Evolutionary conservation across 2,329 filamentous ascomycete species (phyloP).

Genomic region (Clonostachys rosea): DNA sequence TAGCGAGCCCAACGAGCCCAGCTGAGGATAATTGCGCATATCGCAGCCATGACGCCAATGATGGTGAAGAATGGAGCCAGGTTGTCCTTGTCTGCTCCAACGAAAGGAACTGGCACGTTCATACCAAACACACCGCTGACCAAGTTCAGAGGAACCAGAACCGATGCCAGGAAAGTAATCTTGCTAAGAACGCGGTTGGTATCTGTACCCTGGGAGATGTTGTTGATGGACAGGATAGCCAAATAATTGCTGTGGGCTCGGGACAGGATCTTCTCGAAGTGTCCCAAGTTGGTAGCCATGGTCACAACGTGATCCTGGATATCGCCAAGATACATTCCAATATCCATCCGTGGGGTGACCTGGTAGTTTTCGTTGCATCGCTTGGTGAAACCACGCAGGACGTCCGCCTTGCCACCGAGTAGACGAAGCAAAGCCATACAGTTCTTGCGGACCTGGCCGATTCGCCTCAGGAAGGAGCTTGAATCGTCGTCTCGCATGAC

Average conservation of each 20-base stretch:
- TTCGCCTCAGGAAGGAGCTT: constrained; percentile 77
- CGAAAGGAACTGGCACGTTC: constrained; percentile 75
- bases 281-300: constrained; percentile 93
- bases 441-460: constrained; percentile 88
- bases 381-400: constrained; percentile 95
- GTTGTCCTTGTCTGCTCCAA: constrained; percentile 34
- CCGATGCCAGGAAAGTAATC: constrained; percentile 89
- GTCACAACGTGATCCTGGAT: constrained; percentile 99
- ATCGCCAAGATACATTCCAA: constrained; percentile 92
- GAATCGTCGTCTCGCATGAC: constrained; percentile 88
- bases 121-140: constrained; percentile 85
- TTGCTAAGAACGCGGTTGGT: constrained; percentile 90
- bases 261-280: constrained; percentile 97
- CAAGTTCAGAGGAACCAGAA: constrained; percentile 93
- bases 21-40: constrained; percentile 40
- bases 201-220: constrained; percentile 79
- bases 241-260: constrained; percentile 95
- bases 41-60: constrained; percentile 44
- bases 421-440: constrained; percentile 91
- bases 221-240: constrained; percentile 89
- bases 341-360: constrained; percentile 92
- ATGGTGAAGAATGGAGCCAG: constrained; percentile 53
- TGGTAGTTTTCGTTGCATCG: constrained; percentile 97
- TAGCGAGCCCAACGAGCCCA: constrained; percentile 40
- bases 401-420: constrained; percentile 95